Evolutionary conservation across 1,139 yeast species (phyloP), one percentile per base, ranked within the genome.

Genomic region (Schwanniomyces etchellsii): DNA sequence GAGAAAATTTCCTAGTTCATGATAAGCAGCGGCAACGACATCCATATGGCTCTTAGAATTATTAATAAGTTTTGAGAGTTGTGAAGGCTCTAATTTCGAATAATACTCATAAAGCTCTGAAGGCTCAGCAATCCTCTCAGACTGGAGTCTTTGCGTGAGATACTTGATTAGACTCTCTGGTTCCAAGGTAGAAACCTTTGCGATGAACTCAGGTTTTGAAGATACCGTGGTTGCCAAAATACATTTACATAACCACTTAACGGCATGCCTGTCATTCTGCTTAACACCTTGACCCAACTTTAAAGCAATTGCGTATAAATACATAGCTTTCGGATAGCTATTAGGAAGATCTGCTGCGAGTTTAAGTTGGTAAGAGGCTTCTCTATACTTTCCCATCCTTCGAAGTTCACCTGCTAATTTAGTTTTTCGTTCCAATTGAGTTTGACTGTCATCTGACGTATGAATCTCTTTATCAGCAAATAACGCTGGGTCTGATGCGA

Each of bases 261-360:
- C 62, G 1, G 88, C 74, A 33, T 69, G 73, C 10, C 57, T 47
- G 28, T 74, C 71, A 48, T 80, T 80, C 36, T 68, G 71, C 17
- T 74, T 66, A 11, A 80, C 77, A 0, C 94, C 94, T 55, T 78
- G 78, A 1, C 93, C 94, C 34, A 71, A 64, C 34, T 82, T 62
- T 20, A 83, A 55, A 0, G 91, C 81, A 42, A 81, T 55, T 0
- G 89, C 85, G 48, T 82, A 83, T 23, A 81, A 52, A 28, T 77
- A 67, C 81, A 77, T 81, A 1, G 91, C 94, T 32, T 50, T 50
- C 1, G 67, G 60, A 27, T 79, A 75, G 40, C 65, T 66, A 40
- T 72, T 69, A 2, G 88, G 86, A 23, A 58, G 55, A 38, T 64
- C 67, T 2, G 85, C 80, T 2, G 81, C 78, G 22, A 73, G 62